phyloP scores from a whole-genome alignment of 257 asterid species.

The Nicotiana obtusifolia region DNA sequence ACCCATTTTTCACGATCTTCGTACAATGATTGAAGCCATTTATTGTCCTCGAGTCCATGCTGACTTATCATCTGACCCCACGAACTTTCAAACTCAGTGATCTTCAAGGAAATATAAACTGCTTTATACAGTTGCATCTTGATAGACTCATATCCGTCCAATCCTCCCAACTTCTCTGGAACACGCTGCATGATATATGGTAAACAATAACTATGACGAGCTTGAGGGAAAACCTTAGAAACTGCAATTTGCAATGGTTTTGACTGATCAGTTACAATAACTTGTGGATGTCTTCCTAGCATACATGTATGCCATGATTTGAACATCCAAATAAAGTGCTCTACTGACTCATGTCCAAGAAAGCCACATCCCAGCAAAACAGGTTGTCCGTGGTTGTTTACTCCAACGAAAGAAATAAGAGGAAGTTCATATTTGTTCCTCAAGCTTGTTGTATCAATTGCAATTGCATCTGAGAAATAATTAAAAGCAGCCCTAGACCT shows the following conservation, averaged over 20 bases:
- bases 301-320: conserved; percentile 50
- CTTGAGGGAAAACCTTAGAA: conserved; percentile 44
- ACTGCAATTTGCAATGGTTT: conserved; percentile 40
- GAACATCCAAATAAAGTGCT: conserved; percentile 48
- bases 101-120: conserved; percentile 46
- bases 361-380: conserved; percentile 60
- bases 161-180: conserved; percentile 64
- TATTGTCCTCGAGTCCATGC: conserved; percentile 41
- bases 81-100: conserved; percentile 43
- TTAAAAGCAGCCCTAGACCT: conserved; percentile 45
- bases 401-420: conserved; percentile 49
- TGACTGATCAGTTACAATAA: conserved; percentile 46
- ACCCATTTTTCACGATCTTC: conserved; percentile 51
- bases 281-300: conserved; percentile 42
- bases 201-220: conserved; percentile 42
- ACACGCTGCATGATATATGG: conserved; percentile 43
- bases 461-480: conserved; percentile 44
- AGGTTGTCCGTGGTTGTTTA: conserved; percentile 55
- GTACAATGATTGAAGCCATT: conserved; percentile 47
- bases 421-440: conserved; percentile 49
- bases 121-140: conserved; percentile 40
- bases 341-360: conserved; percentile 51
- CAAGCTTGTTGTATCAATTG: conserved; percentile 51
- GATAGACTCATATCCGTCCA: conserved; percentile 45
- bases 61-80: conserved; percentile 45